Conservation (phyloP, 768 basidiomycete genomes). For the Calvatia gigantea region DNA sequence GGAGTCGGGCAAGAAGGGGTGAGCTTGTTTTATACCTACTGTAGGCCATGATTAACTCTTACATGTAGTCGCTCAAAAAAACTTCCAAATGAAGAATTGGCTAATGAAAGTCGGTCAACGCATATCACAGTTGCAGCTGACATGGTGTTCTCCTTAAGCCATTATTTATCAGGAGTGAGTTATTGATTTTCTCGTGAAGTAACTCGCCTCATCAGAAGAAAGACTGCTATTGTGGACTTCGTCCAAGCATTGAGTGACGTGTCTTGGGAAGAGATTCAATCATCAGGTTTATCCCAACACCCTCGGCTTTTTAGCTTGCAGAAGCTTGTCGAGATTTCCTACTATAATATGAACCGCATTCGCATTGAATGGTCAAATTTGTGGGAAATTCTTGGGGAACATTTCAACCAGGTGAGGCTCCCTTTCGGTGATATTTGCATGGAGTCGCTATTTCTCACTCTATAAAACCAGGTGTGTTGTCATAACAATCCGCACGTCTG, state of each 20-base stretch:
- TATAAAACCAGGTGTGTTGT: slow-evolving; percentile 78
- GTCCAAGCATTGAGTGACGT: slow-evolving; percentile 94
- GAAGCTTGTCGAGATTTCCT: slow-evolving; percentile 98
- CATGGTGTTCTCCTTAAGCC: slow-evolving; percentile 97
- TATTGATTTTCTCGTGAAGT: background rate
- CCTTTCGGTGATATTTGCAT: background rate
- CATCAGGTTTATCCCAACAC: slow-evolving; percentile 90
- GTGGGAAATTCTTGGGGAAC: slow-evolving; percentile 97
- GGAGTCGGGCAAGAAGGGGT: slow-evolving; percentile 82
- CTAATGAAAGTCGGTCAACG: slow-evolving; percentile 93
- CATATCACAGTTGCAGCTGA: slow-evolving; percentile 99
- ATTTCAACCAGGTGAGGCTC: slow-evolving; percentile 89
- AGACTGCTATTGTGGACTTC: slow-evolving; percentile 98
- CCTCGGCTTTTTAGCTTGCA: slow-evolving; percentile 96
- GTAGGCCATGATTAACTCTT: slow-evolving; percentile 7
- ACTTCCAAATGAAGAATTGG: slow-evolving; percentile 86
- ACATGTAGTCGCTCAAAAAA: slow-evolving; percentile 47
- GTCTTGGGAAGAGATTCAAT: slow-evolving; percentile 99
- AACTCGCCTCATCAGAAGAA: slow-evolving; percentile 11
- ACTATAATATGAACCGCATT: slow-evolving; percentile 99
- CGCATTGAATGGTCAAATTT: slow-evolving; percentile 97
- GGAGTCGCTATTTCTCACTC: slow-evolving; percentile 5
- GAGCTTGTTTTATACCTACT: slow-evolving; percentile 21
- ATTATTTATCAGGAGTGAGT: slow-evolving; percentile 90
- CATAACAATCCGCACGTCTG: slow-evolving; percentile 96